These are phyloP conservation scores for Paraconiothyrium brasiliense DNA, from an alignment of 2,329 filamentous ascomycete species.

Conservation along the genomic window DNA sequence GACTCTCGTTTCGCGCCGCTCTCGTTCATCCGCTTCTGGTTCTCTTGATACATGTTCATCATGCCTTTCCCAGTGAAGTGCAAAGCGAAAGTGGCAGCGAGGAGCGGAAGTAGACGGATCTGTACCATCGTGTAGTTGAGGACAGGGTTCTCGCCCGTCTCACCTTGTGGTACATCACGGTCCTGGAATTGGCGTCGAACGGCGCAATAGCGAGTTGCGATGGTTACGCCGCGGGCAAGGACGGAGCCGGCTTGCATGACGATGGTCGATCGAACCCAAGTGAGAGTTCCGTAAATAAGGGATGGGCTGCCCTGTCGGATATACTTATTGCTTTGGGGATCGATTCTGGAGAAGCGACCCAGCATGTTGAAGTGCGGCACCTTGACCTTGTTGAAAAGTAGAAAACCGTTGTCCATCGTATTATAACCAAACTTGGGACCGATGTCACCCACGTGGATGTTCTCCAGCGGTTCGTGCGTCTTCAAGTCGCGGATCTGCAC, in stretches of 20 bases:
- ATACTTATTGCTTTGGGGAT: slow-evolving; percentile 74
- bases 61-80: slow-evolving; percentile 81
- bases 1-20: slow-evolving; percentile 48
- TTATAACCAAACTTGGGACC: slow-evolving; percentile 71
- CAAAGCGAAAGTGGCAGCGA: slow-evolving; percentile 79
- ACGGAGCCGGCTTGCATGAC: slow-evolving; percentile 77
- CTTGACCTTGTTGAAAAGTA: slow-evolving; percentile 80
- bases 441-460: slow-evolving; percentile 78
- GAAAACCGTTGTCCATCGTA: slow-evolving; percentile 73
- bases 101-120: slow-evolving; percentile 74
- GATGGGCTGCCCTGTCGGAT: slow-evolving; percentile 71
- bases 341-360: slow-evolving; percentile 73
- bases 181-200: slow-evolving; percentile 83
- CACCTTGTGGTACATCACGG: slow-evolving; percentile 68
- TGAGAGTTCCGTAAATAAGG: slow-evolving; percentile 78
- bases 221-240: slow-evolving; percentile 78
- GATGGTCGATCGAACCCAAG: slow-evolving; percentile 77
- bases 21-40: slow-evolving; percentile 72
- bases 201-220: slow-evolving; percentile 77
- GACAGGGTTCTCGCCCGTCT: slow-evolving; percentile 74
- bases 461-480: slow-evolving; percentile 60
- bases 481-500: slow-evolving; percentile 71
- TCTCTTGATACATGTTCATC: slow-evolving; percentile 77
- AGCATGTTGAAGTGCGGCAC: slow-evolving; percentile 79
- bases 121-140: slow-evolving; percentile 86